Conservation (phyloP, 371 early-diverging fungal species). For the Phascolomyces articulosus region DNA sequence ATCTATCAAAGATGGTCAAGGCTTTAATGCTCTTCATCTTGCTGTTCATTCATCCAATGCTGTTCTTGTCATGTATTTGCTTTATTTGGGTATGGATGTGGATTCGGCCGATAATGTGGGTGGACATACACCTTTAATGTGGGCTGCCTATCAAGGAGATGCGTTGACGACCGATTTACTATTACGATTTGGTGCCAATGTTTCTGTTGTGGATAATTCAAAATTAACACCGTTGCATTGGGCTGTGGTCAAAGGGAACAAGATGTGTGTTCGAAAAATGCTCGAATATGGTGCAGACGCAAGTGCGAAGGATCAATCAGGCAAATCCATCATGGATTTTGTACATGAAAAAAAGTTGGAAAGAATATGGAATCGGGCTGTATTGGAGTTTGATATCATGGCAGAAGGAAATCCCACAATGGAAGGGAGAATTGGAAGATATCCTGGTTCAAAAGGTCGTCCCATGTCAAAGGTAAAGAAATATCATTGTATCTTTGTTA, state of each 20-base stretch:
- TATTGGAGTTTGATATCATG: conserved; percentile 49
- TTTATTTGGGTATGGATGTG: conserved; percentile 70
- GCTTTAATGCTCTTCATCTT: conserved; percentile 90
- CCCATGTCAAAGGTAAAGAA: conserved; percentile 47
- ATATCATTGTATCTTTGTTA: no score
- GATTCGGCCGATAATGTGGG: conserved; percentile 77
- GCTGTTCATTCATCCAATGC: conserved; percentile 88
- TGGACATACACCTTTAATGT: conserved; percentile 89
- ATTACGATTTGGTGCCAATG: conserved; percentile 68
- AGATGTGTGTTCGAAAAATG: conserved; percentile 49
- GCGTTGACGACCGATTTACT: conserved; percentile 68
- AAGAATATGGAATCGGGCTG: conserved; percentile 46
- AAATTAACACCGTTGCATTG: conserved; percentile 86
- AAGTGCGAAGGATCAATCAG: conserved; percentile 36
- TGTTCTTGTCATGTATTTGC: conserved; percentile 73
- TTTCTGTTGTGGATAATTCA: conserved; percentile 69
- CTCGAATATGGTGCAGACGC: conserved; percentile 61
- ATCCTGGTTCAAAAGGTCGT: conserved; percentile 38
- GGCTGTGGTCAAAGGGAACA: conserved; percentile 63
- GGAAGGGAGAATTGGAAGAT: conserved; percentile 27
- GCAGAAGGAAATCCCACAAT: conserved; percentile 39
- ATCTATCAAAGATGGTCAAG: conserved; percentile 76
- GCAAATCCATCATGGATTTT: conserved; percentile 56
- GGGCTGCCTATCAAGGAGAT: conserved; percentile 92
- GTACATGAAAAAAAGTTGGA: conserved; percentile 48